A percentile compares a stretch with the other conserved stretches of the same genome.
Conservation (phyloP, 768 basidiomycete species). For the Suillus occidentalis region DNA sequence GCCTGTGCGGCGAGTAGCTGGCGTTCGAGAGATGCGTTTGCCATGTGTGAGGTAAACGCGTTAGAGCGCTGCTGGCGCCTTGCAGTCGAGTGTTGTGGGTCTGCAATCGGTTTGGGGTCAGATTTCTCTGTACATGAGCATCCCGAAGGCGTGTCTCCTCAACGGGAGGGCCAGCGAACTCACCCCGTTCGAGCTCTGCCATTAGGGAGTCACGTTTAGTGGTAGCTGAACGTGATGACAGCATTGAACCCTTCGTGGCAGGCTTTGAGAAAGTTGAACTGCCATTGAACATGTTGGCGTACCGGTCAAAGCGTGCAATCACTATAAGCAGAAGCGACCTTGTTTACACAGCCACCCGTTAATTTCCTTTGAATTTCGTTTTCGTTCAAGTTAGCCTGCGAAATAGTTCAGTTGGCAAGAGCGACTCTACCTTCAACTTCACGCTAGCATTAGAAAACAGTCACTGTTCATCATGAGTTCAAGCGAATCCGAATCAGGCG, state of each 20-base stretch:
- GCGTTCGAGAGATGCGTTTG: slow-evolving; percentile 66
- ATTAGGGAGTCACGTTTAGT: slow-evolving; percentile 64
- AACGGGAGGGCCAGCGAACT: slow-evolving; percentile 12
- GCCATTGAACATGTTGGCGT: slow-evolving; percentile 1
- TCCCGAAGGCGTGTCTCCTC: background rate
- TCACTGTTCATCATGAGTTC: slow-evolving; percentile 9
- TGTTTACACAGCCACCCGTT: slow-evolving; percentile 1
- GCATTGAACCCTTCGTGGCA: background rate
- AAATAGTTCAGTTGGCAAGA: background rate
- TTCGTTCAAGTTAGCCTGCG: background rate
- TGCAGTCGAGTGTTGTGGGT: slow-evolving; percentile 63
- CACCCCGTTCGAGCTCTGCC: slow-evolving; percentile 68
- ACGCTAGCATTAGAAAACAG: background rate
- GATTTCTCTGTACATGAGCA: slow-evolving; percentile 4
- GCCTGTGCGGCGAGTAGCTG: slow-evolving; percentile 63
- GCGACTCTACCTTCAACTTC: background rate
- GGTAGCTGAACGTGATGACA: slow-evolving; percentile 32
- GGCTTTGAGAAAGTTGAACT: slow-evolving; percentile 4
- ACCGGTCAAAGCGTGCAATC: background rate
- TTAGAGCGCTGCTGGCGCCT: slow-evolving; percentile 68
- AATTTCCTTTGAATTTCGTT: background rate
- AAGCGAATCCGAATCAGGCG: slow-evolving; percentile 25
- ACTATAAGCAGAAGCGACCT: background rate
- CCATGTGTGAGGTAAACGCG: slow-evolving; percentile 59
- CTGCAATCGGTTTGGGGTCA: slow-evolving; percentile 31